These are phyloP conservation scores for Candida hungchunana DNA, from an alignment of 805 yeast genomes.

Conservation along the genomic window DNA sequence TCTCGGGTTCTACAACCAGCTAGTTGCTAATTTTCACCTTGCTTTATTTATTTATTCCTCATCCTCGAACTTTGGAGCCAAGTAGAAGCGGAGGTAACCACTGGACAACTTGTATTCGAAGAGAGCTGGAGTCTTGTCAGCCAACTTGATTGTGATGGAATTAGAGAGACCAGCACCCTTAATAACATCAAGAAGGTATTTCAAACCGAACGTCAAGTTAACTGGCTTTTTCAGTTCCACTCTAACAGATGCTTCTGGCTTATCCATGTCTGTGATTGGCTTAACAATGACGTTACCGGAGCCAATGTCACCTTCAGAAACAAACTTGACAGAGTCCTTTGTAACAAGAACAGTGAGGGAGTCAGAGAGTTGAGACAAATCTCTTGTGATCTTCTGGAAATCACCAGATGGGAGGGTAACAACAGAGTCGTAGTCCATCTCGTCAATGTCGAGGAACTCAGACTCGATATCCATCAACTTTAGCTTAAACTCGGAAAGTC, in stretches of 20 bases:
- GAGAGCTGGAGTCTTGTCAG: conserved; percentile 89
- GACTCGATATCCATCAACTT: conserved; percentile 96
- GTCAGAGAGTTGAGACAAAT: conserved; percentile 81
- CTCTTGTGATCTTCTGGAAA: conserved; percentile 85
- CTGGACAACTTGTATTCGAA: conserved; percentile 88
- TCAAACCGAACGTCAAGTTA: conserved; percentile 83
- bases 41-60: conserved; percentile 43
- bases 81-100: conserved; percentile 91
- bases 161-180: conserved; percentile 80
- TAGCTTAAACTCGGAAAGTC: conserved; percentile 86
- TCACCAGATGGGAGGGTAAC: conserved; percentile 85
- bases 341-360: conserved; percentile 81
- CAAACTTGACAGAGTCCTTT: conserved; percentile 87
- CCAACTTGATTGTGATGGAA: conserved; percentile 77
- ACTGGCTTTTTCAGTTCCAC: conserved; percentile 85
- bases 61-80: conserved; percentile 97
- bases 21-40: background rate
- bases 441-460: conserved; percentile 90
- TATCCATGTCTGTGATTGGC: conserved; percentile 77
- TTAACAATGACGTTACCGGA: conserved; percentile 81
- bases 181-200: conserved; percentile 85
- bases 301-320: conserved; percentile 89
- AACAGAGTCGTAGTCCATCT: conserved; percentile 83
- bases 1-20: background rate
- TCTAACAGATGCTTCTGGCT: conserved; percentile 67